A percentile compares a stretch with the other conserved stretches of the same genome.
Evolutionary conservation across 2,329 filamentous ascomycete genomes (phyloP).

Genomic region (Exserohilum rostratum): DNA sequence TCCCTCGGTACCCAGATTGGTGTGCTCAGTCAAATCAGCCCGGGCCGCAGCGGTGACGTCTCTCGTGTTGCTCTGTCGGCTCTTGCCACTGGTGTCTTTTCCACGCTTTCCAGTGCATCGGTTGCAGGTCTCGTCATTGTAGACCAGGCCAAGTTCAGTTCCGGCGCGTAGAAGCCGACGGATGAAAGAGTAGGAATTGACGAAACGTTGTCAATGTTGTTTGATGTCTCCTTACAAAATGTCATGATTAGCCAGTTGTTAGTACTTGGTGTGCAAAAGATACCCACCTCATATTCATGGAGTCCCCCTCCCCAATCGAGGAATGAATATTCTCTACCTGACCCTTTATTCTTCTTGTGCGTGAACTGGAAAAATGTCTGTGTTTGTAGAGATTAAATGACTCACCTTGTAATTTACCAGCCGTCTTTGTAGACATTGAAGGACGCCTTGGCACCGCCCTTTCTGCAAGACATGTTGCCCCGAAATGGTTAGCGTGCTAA

Average conservation of each 20-base stretch:
- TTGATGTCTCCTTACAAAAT: conserved; percentile 16
- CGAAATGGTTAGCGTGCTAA: conserved; percentile 7
- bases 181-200: neutral
- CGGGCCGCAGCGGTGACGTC: conserved; percentile 74
- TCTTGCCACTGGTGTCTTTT: conserved; percentile 76
- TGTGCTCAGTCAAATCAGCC: conserved; percentile 81
- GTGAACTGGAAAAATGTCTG: too few relatives aligned
- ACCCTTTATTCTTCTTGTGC: neutral
- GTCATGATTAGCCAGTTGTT: conserved; percentile 22
- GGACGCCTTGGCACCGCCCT: conserved; percentile 14
- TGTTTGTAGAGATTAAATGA: neutral
- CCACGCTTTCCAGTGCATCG: conserved; percentile 77
- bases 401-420: neutral
- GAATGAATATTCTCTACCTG: conserved; percentile 9
- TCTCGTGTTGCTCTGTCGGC: conserved; percentile 77
- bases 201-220: conserved; percentile 10
- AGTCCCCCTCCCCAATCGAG: conserved; percentile 3
- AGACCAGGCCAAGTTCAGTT: conserved; percentile 39
- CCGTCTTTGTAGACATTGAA: neutral
- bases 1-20: conserved; percentile 90
- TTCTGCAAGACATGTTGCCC: conserved; percentile 15
- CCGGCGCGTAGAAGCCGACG: conserved; percentile 17
- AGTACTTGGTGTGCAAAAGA: conserved; percentile 24
- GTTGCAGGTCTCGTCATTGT: conserved; percentile 62
- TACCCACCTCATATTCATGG: conserved; percentile 26